phyloP scores from a whole-genome alignment of 108 stramenopile species.

The Craspedostauros australis region DNA sequence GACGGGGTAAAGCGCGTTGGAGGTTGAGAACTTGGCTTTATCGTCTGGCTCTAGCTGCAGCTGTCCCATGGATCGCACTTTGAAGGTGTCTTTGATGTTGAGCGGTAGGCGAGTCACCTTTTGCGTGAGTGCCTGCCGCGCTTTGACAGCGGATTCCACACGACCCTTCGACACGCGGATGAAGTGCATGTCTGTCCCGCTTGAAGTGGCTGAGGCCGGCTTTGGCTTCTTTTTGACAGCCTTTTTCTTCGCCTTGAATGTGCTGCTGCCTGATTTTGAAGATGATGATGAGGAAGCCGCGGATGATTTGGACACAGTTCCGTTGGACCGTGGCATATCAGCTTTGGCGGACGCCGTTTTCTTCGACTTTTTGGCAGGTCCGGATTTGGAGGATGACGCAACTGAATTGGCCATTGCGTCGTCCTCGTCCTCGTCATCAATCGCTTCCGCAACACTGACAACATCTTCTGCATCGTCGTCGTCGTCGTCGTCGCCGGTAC shows the following conservation, averaged over 20 bases:
- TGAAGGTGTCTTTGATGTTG: constrained; percentile 33
- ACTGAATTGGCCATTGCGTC: constrained; percentile 13
- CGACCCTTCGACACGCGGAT: constrained; percentile 34
- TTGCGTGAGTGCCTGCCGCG: constrained; percentile 38
- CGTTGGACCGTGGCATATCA: constrained; percentile 26
- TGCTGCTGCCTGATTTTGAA: background rate
- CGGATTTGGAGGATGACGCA: no score
- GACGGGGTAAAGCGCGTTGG: constrained; percentile 56
- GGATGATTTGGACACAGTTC: constrained; percentile 4
- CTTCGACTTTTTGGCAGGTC: constrained; percentile 9
- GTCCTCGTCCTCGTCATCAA: constrained; percentile 28
- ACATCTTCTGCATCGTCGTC: constrained; percentile 16
- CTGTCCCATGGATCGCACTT: constrained; percentile 66
- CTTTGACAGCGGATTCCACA: constrained; percentile 46
- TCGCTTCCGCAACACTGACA: constrained; percentile 7
- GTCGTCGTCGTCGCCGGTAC: constrained; percentile 19
- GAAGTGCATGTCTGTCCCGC: constrained; percentile 4
- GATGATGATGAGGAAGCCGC: background rate
- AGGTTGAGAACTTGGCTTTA: constrained; percentile 35
- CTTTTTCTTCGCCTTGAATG: constrained; percentile 27
- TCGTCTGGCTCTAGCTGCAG: constrained; percentile 28
- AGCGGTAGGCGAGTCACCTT: constrained; percentile 54
- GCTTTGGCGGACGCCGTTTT: constrained; percentile 11
- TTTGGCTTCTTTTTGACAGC: constrained; percentile 7
- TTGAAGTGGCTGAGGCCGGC: background rate